Conservation (phyloP, 176 grass and related monocot species). For the Luzula sylvatica region DNA sequence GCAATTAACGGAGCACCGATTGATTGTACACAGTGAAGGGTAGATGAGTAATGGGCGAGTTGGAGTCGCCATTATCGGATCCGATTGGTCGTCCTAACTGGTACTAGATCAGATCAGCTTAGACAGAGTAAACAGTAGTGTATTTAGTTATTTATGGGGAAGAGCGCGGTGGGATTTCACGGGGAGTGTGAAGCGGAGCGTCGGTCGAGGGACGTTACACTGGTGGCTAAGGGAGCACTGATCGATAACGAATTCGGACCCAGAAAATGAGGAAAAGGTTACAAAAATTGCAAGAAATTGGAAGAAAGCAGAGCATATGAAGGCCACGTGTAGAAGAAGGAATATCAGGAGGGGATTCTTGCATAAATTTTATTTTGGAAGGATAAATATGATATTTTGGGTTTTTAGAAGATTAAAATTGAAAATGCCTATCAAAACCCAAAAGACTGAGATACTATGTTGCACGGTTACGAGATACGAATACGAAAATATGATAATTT, state of each 20-base stretch:
- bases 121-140: background rate
- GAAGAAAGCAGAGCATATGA: background rate
- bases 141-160: no score
- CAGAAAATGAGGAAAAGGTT: background rate
- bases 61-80: slow-evolving; percentile 18
- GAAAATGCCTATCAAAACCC: no score
- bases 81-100: slow-evolving; percentile 27
- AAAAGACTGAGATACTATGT: no score
- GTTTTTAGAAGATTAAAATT: no score
- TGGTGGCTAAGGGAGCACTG: background rate
- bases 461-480: no score
- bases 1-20: background rate
- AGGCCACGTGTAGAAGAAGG: background rate
- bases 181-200: slow-evolving; percentile 13
- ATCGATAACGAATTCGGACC: background rate
- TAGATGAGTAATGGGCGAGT: slow-evolving; percentile 33
- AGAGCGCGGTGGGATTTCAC: background rate
- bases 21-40: slow-evolving; percentile 5
- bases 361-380: no score
- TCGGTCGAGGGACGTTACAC: background rate
- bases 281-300: background rate
- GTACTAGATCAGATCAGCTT: background rate
- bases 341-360: background rate
- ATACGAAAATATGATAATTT: no score
- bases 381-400: no score